Evolutionary conservation across 768 basidiomycete species (phyloP).

Genomic region (Tricholoma sp.): DNA sequence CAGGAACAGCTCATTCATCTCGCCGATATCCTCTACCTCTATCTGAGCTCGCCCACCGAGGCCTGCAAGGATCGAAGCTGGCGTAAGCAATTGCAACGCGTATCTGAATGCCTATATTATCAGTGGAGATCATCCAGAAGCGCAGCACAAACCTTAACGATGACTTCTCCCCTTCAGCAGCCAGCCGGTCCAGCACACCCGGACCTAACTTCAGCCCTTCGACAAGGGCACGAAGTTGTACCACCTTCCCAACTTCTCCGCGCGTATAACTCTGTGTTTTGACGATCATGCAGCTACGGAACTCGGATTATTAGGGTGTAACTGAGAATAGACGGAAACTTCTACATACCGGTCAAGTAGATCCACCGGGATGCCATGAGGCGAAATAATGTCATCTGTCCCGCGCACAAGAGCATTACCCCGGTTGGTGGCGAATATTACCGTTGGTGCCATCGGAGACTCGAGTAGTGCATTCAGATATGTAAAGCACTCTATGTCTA

Average conservation of each 20-base stretch:
- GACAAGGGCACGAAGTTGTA: slow-evolving; percentile 79
- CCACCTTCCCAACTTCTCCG: slow-evolving; percentile 82
- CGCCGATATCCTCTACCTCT: slow-evolving; percentile 80
- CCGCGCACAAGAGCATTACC: slow-evolving; percentile 91
- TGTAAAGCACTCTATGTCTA: slow-evolving; percentile 99
- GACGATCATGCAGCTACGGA: slow-evolving; percentile 82
- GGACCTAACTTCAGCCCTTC: slow-evolving; percentile 77
- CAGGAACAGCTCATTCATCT: slow-evolving; percentile 93
- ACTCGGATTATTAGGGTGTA: slow-evolving; percentile 6
- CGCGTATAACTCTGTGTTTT: slow-evolving; percentile 81
- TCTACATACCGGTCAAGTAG: slow-evolving; percentile 75
- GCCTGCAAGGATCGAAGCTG: slow-evolving; percentile 81
- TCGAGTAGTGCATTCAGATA: slow-evolving; percentile 95
- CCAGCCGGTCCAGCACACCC: slow-evolving; percentile 75
- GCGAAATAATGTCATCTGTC: slow-evolving; percentile 84
- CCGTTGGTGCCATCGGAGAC: slow-evolving; percentile 95
- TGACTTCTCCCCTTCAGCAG: slow-evolving; percentile 75
- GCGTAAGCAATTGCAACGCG: slow-evolving; percentile 85
- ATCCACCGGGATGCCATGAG: slow-evolving; percentile 93
- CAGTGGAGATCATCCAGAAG: not conserved
- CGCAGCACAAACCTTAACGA: slow-evolving; percentile 60
- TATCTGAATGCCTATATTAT: slow-evolving; percentile 46
- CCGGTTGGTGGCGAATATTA: slow-evolving; percentile 94
- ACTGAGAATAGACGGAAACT: slow-evolving; percentile 2
- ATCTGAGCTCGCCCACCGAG: slow-evolving; percentile 78